Conservation (phyloP, 768 basidiomycete species). For the Mycena alexandri region DNA sequence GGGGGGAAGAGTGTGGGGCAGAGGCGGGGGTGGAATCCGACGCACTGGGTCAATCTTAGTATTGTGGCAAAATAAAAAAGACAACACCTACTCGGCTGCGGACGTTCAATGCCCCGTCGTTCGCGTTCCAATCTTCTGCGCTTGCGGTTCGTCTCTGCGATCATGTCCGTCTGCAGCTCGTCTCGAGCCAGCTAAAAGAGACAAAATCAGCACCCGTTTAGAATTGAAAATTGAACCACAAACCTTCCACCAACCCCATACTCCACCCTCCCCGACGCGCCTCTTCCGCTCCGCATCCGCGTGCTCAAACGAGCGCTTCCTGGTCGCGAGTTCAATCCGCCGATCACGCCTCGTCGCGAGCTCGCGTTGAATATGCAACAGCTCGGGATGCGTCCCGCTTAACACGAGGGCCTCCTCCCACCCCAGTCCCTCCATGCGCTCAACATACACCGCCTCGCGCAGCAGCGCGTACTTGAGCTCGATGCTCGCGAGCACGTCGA, state of each 20-base stretch:
- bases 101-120: conserved; percentile 81
- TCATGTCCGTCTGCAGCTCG: conserved; percentile 87
- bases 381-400: conserved; percentile 86
- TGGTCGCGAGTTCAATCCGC: conserved; percentile 83
- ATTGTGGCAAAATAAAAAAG: conserved; percentile 1
- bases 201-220: conserved; percentile 15
- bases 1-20: conserved; percentile 63
- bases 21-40: conserved; percentile 70
- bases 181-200: conserved; percentile 82
- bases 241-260: conserved; percentile 96
- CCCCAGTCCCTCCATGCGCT: conserved; percentile 92
- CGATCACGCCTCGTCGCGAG: conserved; percentile 84
- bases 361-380: conserved; percentile 84
- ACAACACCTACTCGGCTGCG: conserved; percentile 71
- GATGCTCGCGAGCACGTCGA: conserved; percentile 89
- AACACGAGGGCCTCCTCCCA: conserved; percentile 89
- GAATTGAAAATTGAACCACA: conserved; percentile 35
- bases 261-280: conserved; percentile 77
- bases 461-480: conserved; percentile 94
- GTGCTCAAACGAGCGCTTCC: conserved; percentile 76
- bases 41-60: conserved; percentile 57
- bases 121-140: conserved; percentile 88
- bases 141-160: conserved; percentile 90
- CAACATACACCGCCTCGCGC: conserved; percentile 89
- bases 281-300: conserved; percentile 60